These are phyloP conservation scores for Monilinia fructicola DNA, from an alignment of 2,329 filamentous ascomycete species.

Conservation along the genomic window DNA sequence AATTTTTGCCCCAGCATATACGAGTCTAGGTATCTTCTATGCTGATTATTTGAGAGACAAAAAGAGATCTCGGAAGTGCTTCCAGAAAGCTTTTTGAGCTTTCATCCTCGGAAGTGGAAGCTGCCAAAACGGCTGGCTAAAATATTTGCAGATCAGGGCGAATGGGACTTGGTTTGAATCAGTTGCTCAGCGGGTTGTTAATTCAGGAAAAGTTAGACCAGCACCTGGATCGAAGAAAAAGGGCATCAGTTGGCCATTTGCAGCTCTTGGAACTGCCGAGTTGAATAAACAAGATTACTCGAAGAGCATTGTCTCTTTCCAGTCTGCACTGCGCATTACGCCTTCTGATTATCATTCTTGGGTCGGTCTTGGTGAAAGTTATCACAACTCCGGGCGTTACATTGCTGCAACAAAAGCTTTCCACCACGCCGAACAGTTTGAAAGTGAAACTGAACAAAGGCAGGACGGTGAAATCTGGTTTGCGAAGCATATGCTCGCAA, in stretches of 20 bases:
- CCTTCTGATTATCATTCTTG: slow-evolving; percentile 92
- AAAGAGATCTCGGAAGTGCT: slow-evolving; percentile 83
- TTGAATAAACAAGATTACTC: slow-evolving; percentile 90
- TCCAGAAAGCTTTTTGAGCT: slow-evolving; percentile 95
- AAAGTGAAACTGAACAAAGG: slow-evolving; percentile 56
- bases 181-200: slow-evolving; percentile 83
- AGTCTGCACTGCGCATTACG: slow-evolving; percentile 79
- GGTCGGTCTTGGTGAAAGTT: slow-evolving; percentile 95
- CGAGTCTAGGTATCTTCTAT: slow-evolving; percentile 86
- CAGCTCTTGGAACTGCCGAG: slow-evolving; percentile 89
- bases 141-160: slow-evolving; percentile 82
- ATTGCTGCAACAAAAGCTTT: slow-evolving; percentile 94
- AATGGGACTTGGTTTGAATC: slow-evolving; percentile 98
- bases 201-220: slow-evolving; percentile 89
- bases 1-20: slow-evolving; percentile 91
- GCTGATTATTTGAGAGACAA: slow-evolving; percentile 87
- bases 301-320: slow-evolving; percentile 87
- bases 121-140: slow-evolving; percentile 86
- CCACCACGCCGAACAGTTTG: slow-evolving; percentile 75
- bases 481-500: slow-evolving; percentile 93
- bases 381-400: slow-evolving; percentile 89
- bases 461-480: slow-evolving; percentile 80
- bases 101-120: slow-evolving; percentile 79
- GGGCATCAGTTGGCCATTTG: slow-evolving; percentile 93
- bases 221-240: slow-evolving; percentile 91